Conservation (phyloP, 306 rosid species). For the Castanospermum australe region DNA sequence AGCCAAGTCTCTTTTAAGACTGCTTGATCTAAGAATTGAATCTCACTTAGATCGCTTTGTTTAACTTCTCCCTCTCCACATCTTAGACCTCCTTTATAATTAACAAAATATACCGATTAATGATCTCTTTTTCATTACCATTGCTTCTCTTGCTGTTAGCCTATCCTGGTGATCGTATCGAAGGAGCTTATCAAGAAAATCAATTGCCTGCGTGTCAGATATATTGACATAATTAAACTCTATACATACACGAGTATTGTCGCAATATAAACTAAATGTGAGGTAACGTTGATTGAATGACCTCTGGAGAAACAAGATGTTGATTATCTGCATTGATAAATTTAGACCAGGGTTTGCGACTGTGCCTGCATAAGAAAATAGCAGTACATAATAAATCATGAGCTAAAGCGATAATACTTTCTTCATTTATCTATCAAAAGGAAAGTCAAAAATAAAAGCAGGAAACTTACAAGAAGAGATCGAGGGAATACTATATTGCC, state of each 20-base stretch:
- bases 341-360: slow-evolving; percentile 91
- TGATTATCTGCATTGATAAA: slow-evolving; percentile 87
- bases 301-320: slow-evolving; percentile 93
- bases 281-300: slow-evolving; percentile 19
- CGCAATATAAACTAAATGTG: not conserved
- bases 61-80: too few relatives aligned
- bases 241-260: not conserved
- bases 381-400: slow-evolving; percentile 16
- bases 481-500: not conserved
- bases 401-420: not conserved
- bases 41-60: too few relatives aligned
- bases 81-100: too few relatives aligned
- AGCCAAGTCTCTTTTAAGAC: too few relatives aligned
- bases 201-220: slow-evolving; percentile 64
- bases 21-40: too few relatives aligned
- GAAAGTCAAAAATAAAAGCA: not conserved
- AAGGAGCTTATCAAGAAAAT: slow-evolving; percentile 91
- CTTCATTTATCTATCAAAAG: not conserved
- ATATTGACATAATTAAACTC: slow-evolving; percentile 17
- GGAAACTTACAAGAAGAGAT: slow-evolving; percentile 6
- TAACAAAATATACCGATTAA: too few relatives aligned
- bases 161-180: slow-evolving; percentile 94
- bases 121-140: slow-evolving; percentile 50
- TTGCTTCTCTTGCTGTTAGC: slow-evolving; percentile 92
- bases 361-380: slow-evolving; percentile 64